These are phyloP conservation scores for Auricularia sp. DNA, from an alignment of 768 basidiomycete species.

Conservation along the genomic window DNA sequence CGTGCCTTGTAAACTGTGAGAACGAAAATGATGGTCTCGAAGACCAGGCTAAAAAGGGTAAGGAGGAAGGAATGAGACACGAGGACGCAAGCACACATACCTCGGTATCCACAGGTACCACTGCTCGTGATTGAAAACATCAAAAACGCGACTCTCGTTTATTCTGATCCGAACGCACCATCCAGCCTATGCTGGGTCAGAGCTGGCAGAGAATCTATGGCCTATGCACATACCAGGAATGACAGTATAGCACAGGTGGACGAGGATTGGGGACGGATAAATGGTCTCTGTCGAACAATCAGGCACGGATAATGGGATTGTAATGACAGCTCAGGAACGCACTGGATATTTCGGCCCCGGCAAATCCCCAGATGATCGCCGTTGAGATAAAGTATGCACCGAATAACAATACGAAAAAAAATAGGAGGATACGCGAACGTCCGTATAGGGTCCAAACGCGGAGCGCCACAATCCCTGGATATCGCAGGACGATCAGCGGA, in stretches of 20 bases:
- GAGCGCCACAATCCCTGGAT: conserved; percentile 1
- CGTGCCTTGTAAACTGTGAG: not conserved
- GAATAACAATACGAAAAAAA: not conserved
- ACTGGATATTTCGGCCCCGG: not conserved
- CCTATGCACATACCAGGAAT: not conserved
- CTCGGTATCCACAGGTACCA: not conserved
- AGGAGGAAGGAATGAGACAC: not conserved
- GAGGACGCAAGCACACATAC: not conserved
- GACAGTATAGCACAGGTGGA: not conserved
- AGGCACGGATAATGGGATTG: not conserved
- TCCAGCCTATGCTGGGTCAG: not conserved
- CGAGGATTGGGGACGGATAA: not conserved
- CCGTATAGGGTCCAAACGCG: conserved; percentile 1
- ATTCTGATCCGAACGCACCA: not conserved
- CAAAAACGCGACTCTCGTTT: too few relatives aligned
- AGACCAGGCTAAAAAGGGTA: not conserved
- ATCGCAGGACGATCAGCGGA: not conserved
- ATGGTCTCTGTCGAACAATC: not conserved
- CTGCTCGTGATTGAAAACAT: not conserved
- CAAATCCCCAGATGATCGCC: not conserved
- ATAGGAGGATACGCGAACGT: not conserved
- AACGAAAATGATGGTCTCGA: not conserved
- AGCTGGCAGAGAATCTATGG: not conserved
- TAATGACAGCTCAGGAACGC: not conserved
- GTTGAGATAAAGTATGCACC: not conserved